Evolutionary conservation across 148 eudicot genomes (phyloP).

Genomic region (Rhododendron kiyosumense): DNA sequence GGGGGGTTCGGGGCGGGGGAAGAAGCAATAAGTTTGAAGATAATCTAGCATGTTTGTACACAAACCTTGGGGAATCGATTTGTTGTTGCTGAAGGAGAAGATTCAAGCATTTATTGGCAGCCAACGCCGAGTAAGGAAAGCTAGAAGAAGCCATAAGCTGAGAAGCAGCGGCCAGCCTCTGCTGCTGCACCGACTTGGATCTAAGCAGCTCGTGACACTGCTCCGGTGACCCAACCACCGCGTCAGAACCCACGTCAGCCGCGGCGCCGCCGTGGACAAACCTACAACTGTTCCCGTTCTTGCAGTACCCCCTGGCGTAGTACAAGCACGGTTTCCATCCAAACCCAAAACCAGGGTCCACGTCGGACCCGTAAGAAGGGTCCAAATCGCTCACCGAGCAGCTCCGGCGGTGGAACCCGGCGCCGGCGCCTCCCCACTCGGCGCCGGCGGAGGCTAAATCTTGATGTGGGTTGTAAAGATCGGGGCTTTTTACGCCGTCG

Average conservation of each 20-base stretch:
- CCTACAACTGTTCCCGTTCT: slow-evolving; percentile 72
- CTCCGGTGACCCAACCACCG: slow-evolving; percentile 55
- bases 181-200: slow-evolving; percentile 69
- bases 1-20: too few species aligned
- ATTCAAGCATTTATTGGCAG: slow-evolving; percentile 41
- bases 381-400: slow-evolving; percentile 67
- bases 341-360: slow-evolving; percentile 36
- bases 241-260: slow-evolving; percentile 3
- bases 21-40: background rate
- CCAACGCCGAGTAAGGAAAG: slow-evolving; percentile 34
- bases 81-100: slow-evolving; percentile 65
- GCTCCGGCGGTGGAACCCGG: slow-evolving; percentile 54
- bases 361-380: slow-evolving; percentile 28
- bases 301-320: slow-evolving; percentile 86
- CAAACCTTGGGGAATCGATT: slow-evolving; percentile 60
- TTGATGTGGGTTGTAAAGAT: slow-evolving; percentile 25
- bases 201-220: slow-evolving; percentile 71
- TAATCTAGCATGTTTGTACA: background rate
- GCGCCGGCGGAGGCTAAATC: slow-evolving; percentile 20
- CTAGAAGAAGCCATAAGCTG: slow-evolving; percentile 43
- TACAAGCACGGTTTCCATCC: slow-evolving; percentile 88
- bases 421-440: slow-evolving; percentile 10
- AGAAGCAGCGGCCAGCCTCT: slow-evolving; percentile 46
- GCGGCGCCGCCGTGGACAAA: slow-evolving; percentile 55
- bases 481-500: slow-evolving; percentile 34